Conservation (phyloP, 2,329 filamentous ascomycete genomes). For the Nemania serpens region DNA sequence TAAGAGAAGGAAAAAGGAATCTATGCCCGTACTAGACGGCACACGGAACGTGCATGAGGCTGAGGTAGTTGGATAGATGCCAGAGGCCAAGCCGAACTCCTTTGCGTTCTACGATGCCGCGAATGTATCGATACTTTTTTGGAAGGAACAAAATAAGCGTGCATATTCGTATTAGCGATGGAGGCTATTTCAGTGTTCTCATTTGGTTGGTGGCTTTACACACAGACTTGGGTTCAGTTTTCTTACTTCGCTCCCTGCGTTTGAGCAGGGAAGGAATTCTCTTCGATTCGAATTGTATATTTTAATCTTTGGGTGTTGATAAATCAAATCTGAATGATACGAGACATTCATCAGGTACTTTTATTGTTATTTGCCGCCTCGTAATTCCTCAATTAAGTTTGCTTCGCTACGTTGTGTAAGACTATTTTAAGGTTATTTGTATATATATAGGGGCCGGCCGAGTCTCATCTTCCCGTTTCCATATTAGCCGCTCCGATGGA, state of each 20-base stretch:
- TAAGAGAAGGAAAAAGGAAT: background rate
- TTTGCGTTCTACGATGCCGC: constrained; percentile 5
- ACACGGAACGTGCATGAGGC: background rate
- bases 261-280: no score
- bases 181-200: background rate
- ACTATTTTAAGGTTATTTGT: no score
- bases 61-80: background rate
- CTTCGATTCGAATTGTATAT: no score
- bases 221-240: background rate
- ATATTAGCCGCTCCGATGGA: no score
- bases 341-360: no score
- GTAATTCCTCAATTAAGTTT: no score
- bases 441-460: no score
- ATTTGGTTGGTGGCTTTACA: background rate
- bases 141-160: background rate
- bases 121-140: constrained; percentile 3
- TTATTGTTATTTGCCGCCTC: no score
- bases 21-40: background rate
- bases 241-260: background rate
- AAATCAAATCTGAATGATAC: no score
- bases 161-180: constrained; percentile 4
- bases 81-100: background rate
- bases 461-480: no score
- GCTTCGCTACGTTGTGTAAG: no score
- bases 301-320: no score